Conservation (phyloP, 352 stramenopile genomes). For the Phytophthora pseudosyringae region DNA sequence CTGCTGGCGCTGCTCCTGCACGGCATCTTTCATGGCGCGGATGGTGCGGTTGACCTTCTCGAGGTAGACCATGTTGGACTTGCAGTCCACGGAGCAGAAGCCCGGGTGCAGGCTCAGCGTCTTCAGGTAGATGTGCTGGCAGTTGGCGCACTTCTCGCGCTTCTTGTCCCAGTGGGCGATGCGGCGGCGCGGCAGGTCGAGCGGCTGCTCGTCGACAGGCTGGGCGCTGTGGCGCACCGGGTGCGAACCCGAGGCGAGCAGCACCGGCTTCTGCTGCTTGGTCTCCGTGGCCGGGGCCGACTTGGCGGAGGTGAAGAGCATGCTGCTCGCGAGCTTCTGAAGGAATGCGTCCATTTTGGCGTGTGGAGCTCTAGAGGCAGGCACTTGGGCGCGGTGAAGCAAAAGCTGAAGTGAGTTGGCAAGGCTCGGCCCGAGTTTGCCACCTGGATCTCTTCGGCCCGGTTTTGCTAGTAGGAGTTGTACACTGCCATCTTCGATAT, state of each 20-base stretch:
- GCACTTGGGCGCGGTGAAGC: constrained; percentile 31
- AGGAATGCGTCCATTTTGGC: constrained; percentile 57
- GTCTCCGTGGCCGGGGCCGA: constrained; percentile 20
- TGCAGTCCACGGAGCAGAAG: constrained; percentile 90
- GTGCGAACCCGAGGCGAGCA: constrained; percentile 27
- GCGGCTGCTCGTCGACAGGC: constrained; percentile 38
- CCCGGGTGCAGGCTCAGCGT: constrained; percentile 74
- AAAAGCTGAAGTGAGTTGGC: constrained; percentile 51
- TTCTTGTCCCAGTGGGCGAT: constrained; percentile 89
- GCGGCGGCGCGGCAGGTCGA: constrained; percentile 37
- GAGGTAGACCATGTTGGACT: constrained; percentile 87
- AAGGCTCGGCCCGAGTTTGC: neutral
- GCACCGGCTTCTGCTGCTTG: constrained; percentile 36
- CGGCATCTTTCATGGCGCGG: constrained; percentile 73
- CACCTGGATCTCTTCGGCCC: constrained; percentile 15
- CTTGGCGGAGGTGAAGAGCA: constrained; percentile 40
- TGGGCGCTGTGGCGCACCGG: constrained; percentile 49
- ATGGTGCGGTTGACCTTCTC: constrained; percentile 87
- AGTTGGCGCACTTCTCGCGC: constrained; percentile 86
- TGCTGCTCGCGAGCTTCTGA: constrained; percentile 39
- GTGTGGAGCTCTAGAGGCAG: neutral
- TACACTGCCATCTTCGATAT: constrained; percentile 21
- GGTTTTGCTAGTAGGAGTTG: constrained; percentile 36
- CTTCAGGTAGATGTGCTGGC: constrained; percentile 87
- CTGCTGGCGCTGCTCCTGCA: constrained; percentile 58